Base-by-base conservation (phyloP, 78 protist species). In the Capsaspora owczarzaki region DNA sequence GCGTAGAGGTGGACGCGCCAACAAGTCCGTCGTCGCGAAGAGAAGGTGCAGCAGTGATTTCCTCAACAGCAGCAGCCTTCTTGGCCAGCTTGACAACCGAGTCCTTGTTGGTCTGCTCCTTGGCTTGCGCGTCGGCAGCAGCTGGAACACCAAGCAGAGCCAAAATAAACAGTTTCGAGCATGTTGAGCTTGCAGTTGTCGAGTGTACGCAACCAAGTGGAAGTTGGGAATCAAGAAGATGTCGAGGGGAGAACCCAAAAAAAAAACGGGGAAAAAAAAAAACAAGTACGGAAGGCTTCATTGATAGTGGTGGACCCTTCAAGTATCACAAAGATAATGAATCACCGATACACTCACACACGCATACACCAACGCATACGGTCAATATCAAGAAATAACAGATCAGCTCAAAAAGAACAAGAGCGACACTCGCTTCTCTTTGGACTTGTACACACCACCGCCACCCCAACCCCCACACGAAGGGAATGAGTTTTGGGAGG, bases 101-200 rank as follows among this genome's bases (percentile, higher is more conserved):
- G n/a, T 16, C 10, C 66, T 56, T 56, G 33, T 56, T 56, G 66
- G 66, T 56, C 66, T 56, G 66, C 66, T 56, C 66, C n/a, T 56
- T 56, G 20, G 29, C 20, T 29, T 16, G 8, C 29, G n/a, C 12
- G 8, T 56, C 66, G 12, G 66, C 10, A 20, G 56, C 56, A 10
- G 56, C n/a, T 20, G 56, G 10, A 16, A 49, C 10, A 49, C 56
- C 56, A 49, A 49, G 16, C 56, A 49, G 16, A 49, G 16, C 56
- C 56, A 49, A 10, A 49, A 20, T 10, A 20, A 49, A 16, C n/a
- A 49, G n/a, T 49, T 16, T 20, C 10, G 56, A 20, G n/a, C 10
- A 16, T 49, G 56, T 49, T 16, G 10, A 20, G n/a, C n/a, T 16
- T 49, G n/a, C 16, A 16, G 56, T 10, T 16, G 16, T 16, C 10